Evolutionary conservation across 768 basidiomycete species (phyloP).

Genomic region (Mycena pura): DNA sequence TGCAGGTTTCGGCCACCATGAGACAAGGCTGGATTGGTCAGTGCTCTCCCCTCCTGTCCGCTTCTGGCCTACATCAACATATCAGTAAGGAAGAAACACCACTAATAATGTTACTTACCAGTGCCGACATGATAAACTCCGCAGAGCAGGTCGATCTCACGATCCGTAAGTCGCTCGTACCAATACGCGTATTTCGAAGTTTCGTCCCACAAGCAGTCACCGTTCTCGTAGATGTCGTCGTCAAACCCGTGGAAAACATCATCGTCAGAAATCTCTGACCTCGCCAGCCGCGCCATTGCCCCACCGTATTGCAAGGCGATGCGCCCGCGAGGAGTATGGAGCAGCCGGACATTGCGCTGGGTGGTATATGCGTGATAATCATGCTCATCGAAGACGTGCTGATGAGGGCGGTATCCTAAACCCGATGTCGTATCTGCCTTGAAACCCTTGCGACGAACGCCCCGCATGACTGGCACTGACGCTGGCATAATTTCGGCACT

Average conservation of each 20-base stretch:
- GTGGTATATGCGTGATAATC: background rate
- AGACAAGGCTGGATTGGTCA: background rate
- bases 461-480: background rate
- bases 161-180: background rate
- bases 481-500: background rate
- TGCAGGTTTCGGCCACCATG: background rate
- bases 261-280: too few species aligned
- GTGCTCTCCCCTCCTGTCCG: background rate
- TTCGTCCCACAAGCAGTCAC: background rate
- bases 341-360: background rate
- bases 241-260: too few species aligned
- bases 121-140: background rate
- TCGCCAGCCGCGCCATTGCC: background rate
- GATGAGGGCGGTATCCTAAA: background rate
- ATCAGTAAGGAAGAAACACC: background rate
- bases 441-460: background rate
- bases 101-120: background rate
- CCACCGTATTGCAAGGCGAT: background rate
- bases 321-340: background rate
- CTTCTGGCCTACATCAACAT: background rate
- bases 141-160: background rate
- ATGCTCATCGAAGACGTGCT: background rate
- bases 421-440: background rate
- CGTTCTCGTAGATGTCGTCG: background rate
- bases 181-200: background rate